Percentiles rank a stretch among this genome's conserved stretches.
Evolutionary conservation across 2,329 filamentous ascomycete genomes (phyloP).

Genomic region (Alternaria consortialis): DNA sequence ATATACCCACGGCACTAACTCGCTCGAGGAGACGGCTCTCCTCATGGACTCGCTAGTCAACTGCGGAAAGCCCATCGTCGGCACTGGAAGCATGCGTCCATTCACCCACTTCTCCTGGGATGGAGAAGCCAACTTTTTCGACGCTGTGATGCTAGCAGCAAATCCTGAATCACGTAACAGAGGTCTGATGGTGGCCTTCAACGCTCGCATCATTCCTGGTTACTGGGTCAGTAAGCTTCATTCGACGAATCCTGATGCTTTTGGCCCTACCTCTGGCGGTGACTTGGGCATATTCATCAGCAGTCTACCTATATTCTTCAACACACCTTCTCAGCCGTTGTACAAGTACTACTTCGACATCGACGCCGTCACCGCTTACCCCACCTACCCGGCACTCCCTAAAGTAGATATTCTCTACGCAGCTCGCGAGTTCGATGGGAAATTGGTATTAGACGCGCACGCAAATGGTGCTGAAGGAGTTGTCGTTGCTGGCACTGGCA

Average conservation of each 20-base stretch:
- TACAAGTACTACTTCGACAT: constrained; percentile 35
- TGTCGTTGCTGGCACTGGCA: constrained; percentile 40
- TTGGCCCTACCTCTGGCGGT: constrained; percentile 32
- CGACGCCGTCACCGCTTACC: constrained; percentile 20
- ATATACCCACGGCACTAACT: constrained; percentile 43
- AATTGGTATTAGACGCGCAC: constrained; percentile 33
- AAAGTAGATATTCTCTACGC: constrained; percentile 46
- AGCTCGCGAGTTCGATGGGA: constrained; percentile 40
- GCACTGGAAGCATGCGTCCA: constrained; percentile 36
- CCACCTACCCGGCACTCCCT: constrained; percentile 29
- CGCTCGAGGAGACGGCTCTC: constrained; percentile 42
- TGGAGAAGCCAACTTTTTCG: constrained; percentile 42
- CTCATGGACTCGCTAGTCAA: constrained; percentile 39
- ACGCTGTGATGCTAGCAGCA: constrained; percentile 37
- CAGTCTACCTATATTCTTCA: constrained; percentile 37
- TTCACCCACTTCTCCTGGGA: constrained; percentile 38
- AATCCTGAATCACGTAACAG: constrained; percentile 29
- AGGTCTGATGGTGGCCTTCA: constrained; percentile 42
- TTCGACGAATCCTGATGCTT: constrained; percentile 39
- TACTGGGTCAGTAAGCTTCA: constrained; percentile 40
- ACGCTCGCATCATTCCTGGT: constrained; percentile 36
- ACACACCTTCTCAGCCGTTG: constrained; percentile 34
- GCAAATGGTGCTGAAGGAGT: constrained; percentile 36
- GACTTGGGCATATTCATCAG: constrained; percentile 41
- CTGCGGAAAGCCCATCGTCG: constrained; percentile 41